A percentile compares a stretch with the other conserved stretches of the same genome.
These are phyloP conservation scores for Trichoderma arundinaceum DNA, from an alignment of 2,329 filamentous ascomycete species.

Conservation along the genomic window DNA sequence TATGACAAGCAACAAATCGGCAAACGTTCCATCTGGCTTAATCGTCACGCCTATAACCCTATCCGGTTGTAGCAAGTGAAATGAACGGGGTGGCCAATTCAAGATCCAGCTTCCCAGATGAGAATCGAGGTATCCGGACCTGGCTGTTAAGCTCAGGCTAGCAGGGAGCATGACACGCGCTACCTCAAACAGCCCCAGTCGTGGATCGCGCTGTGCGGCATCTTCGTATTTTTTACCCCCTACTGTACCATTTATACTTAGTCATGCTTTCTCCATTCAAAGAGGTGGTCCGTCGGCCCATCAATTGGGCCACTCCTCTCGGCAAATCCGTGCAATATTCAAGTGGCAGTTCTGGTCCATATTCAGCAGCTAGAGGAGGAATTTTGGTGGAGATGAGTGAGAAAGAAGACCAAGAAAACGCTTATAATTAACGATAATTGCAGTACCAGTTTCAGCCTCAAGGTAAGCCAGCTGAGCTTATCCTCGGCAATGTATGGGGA, in stretches of 20 bases:
- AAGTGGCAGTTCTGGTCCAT: background rate
- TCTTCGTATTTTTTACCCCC: constrained; percentile 1
- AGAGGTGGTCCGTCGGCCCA: background rate
- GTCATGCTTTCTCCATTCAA: background rate
- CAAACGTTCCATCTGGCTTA: constrained; percentile 16
- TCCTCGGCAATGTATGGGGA: background rate
- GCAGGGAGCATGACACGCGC: constrained; percentile 22
- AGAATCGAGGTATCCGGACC: constrained; percentile 8
- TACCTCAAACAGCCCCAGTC: background rate
- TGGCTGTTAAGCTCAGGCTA: constrained; percentile 20
- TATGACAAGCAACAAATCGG: constrained; percentile 3
- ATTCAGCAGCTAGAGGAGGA: too few relatives aligned
- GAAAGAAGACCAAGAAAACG: background rate
- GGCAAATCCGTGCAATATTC: too few relatives aligned
- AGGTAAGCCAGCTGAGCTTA: background rate
- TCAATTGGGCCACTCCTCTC: background rate
- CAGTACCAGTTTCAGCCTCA: too few relatives aligned
- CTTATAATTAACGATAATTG: background rate
- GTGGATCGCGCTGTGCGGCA: constrained; percentile 1
- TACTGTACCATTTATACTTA: background rate
- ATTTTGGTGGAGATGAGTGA: background rate
- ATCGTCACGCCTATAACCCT: background rate
- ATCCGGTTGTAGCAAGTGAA: constrained; percentile 27
- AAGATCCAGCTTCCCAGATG: constrained; percentile 27
- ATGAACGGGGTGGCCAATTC: constrained; percentile 20